Evolutionary conservation across 495 filamentous ascomycete genomes (phyloP).

Genomic region (Cercophora scortea): DNA sequence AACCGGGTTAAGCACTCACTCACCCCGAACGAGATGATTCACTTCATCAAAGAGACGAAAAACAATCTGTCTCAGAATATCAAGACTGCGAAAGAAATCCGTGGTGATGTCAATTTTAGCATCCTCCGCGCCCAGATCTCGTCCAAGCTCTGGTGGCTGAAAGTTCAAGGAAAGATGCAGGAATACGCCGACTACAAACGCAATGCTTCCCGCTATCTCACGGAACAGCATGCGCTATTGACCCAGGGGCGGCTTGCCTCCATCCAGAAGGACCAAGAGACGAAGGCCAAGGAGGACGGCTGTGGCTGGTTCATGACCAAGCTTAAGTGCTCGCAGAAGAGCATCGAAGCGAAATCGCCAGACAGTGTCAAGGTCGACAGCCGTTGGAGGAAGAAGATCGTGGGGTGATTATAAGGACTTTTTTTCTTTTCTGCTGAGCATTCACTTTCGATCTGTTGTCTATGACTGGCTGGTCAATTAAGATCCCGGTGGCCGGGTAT

Average conservation of each 20-base stretch:
- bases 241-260: background rate
- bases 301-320: constrained; percentile 1
- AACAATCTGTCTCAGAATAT: constrained; percentile 13
- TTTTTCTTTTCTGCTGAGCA: constrained; percentile 1
- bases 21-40: constrained; percentile 3
- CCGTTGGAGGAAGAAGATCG: constrained; percentile 16
- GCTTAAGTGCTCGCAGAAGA: background rate
- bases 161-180: constrained; percentile 29
- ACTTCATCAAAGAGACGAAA: constrained; percentile 6
- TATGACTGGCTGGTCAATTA: background rate
- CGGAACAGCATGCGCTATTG: background rate
- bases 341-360: background rate
- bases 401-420: constrained; percentile 1
- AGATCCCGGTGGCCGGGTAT: too few species aligned
- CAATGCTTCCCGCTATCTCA: constrained; percentile 29
- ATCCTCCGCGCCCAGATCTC: constrained; percentile 34
- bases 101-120: constrained; percentile 21
- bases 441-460: background rate
- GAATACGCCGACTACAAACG: constrained; percentile 33
- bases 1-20: constrained; percentile 18
- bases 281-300: background rate
- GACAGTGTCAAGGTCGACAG: background rate
- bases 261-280: constrained; percentile 4
- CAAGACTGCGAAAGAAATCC: constrained; percentile 17
- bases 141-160: constrained; percentile 42